Conservation (phyloP, 371 early-diverging fungal species). For the Mucor saturninus region DNA sequence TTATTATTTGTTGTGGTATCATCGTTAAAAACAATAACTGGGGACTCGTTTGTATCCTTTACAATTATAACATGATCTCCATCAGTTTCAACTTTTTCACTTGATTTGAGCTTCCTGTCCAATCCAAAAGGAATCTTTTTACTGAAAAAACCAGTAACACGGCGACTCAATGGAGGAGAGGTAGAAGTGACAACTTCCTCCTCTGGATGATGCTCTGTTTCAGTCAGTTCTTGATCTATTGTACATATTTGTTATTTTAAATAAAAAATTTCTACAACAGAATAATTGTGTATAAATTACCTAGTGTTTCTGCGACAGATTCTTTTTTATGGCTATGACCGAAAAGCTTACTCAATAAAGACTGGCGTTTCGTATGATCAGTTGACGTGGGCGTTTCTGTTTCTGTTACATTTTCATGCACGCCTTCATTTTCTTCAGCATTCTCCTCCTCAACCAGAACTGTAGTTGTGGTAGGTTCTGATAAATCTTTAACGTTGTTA, state of each 20-base stretch:
- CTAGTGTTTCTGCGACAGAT: slow-evolving; percentile 16
- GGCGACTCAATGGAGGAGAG: slow-evolving; percentile 28
- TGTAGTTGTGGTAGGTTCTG: slow-evolving; percentile 6
- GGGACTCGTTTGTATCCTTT: neutral
- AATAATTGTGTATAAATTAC: neutral
- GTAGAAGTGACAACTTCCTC: neutral
- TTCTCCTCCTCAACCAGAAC: slow-evolving; percentile 1
- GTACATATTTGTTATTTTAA: neutral
- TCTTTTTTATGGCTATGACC: slow-evolving; percentile 18
- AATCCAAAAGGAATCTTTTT: slow-evolving; percentile 14
- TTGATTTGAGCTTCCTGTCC: slow-evolving; percentile 17
- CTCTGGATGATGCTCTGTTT: neutral
- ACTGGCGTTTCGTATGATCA: slow-evolving; percentile 28
- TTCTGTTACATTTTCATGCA: slow-evolving; percentile 10
- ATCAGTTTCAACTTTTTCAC: slow-evolving; percentile 15
- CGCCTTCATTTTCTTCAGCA: slow-evolving; percentile 4
- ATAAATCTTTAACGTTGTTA: slow-evolving; percentile 11
- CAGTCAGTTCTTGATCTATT: neutral
- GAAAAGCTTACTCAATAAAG: slow-evolving; percentile 26
- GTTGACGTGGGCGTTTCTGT: slow-evolving; percentile 18
- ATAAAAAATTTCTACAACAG: neutral
- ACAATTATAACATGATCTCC: neutral
- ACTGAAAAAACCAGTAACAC: slow-evolving; percentile 24
- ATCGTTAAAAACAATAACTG: neutral
- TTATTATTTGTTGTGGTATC: neutral